Conservation (phyloP, 352 stramenopile species). For the Hyaloperonospora arabidopsidis region DNA sequence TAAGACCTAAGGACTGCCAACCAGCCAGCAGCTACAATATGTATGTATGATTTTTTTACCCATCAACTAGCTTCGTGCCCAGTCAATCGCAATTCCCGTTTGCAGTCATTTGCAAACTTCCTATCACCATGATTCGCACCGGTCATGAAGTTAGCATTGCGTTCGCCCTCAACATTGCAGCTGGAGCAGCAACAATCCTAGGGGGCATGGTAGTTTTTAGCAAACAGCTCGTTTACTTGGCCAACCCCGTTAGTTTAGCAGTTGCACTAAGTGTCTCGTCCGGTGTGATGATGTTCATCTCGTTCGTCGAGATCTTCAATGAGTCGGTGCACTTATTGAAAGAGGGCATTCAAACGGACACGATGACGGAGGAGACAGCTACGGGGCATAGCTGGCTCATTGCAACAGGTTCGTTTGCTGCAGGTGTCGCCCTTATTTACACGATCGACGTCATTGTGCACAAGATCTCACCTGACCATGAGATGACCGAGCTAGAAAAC, state of each 20-base stretch:
- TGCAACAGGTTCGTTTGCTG: constrained; percentile 81
- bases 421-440: constrained; percentile 61
- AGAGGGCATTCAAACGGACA: constrained; percentile 27
- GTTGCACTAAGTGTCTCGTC: constrained; percentile 73
- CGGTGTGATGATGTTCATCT: constrained; percentile 79
- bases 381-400: constrained; percentile 60
- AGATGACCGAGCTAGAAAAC: constrained; percentile 29
- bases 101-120: constrained; percentile 9
- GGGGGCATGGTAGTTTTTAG: constrained; percentile 49
- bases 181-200: constrained; percentile 46
- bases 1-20: too few relatives aligned
- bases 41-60: too few relatives aligned
- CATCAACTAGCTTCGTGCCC: too few relatives aligned
- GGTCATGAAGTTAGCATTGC: constrained; percentile 30
- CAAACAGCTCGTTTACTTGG: constrained; percentile 39
- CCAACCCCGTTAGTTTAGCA: constrained; percentile 55
- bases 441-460: constrained; percentile 40
- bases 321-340: constrained; percentile 32
- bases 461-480: constrained; percentile 26
- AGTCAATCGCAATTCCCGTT: too few relatives aligned
- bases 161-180: constrained; percentile 45
- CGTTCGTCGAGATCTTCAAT: constrained; percentile 55
- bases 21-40: too few relatives aligned
- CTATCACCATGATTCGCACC: constrained; percentile 29
- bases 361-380: constrained; percentile 28